Evolutionary conservation across 208 protist genomes (phyloP).

Genomic region (Angomonas ambiguus): DNA sequence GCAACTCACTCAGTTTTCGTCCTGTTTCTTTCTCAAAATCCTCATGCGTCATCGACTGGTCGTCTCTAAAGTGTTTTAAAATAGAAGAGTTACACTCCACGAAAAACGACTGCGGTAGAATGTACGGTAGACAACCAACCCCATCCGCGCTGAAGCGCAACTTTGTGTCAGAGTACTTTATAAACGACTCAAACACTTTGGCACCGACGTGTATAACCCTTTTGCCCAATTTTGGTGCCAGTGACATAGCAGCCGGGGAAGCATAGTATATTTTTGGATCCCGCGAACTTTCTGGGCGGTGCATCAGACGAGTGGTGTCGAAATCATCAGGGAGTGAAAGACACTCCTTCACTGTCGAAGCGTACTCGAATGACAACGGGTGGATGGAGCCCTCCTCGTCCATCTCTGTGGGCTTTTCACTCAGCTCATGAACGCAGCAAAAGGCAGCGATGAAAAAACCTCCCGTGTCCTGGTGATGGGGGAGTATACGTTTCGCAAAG

Average conservation of each 20-base stretch:
- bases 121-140: constrained; percentile 35
- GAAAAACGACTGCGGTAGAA: constrained; percentile 51
- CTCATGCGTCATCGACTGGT: constrained; percentile 25
- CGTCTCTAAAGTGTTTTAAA: constrained; percentile 31
- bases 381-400: constrained; percentile 6
- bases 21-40: constrained; percentile 36
- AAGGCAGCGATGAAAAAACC: constrained; percentile 96
- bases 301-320: constrained; percentile 44
- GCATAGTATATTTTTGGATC: constrained; percentile 83
- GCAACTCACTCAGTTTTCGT: constrained; percentile 15
- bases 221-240: constrained; percentile 49
- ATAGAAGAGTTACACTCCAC: constrained; percentile 37
- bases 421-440: constrained; percentile 59
- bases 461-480: constrained; percentile 95
- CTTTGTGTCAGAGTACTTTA: constrained; percentile 79
- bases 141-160: constrained; percentile 73
- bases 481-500: constrained; percentile 85
- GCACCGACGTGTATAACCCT: constrained; percentile 74
- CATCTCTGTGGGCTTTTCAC: constrained; percentile 12
- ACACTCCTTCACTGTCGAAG: constrained; percentile 8
- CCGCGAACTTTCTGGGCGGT: constrained; percentile 51
- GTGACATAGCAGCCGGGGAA: constrained; percentile 32
- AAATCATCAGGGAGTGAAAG: constrained; percentile 63
- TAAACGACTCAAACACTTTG: constrained; percentile 79
- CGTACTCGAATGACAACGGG: background rate